phyloP scores from a whole-genome alignment of 164 flowering plant species.

The Vitis labrusca region DNA sequence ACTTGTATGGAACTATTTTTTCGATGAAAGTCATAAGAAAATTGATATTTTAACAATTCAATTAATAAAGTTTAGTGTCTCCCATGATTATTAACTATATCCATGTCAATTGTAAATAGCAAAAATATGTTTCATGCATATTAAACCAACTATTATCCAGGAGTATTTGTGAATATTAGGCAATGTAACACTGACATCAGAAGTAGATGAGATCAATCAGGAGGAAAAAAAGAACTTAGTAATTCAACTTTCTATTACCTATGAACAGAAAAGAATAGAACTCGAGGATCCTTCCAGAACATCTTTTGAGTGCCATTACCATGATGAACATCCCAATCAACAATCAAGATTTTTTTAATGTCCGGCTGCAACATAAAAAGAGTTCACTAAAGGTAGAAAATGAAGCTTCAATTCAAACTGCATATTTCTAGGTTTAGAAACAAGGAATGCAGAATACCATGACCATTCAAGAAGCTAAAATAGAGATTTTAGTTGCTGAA shows the following conservation, averaged over 20 bases:
- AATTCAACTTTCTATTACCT: constrained; percentile 42
- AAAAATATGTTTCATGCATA: background rate
- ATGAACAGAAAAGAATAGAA: constrained; percentile 95
- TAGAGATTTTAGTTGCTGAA: background rate
- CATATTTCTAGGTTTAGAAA: background rate
- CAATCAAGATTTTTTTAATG: constrained; percentile 74
- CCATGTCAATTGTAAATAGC: too few species aligned
- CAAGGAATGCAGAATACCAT: background rate
- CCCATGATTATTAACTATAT: too few species aligned
- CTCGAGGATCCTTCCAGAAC: constrained; percentile 92
- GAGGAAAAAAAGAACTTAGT: background rate
- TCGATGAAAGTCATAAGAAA: too few species aligned
- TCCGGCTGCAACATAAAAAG: constrained; percentile 55
- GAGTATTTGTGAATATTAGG: too few species aligned
- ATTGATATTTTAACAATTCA: too few species aligned
- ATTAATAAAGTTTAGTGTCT: too few species aligned
- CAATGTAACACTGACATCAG: background rate
- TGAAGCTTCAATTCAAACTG: too few species aligned
- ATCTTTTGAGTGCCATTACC: constrained; percentile 97
- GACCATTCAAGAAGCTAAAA: background rate
- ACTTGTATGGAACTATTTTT: too few species aligned
- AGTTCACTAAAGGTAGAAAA: background rate
- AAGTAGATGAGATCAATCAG: background rate
- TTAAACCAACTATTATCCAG: too few species aligned
- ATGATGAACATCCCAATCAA: constrained; percentile 99